Evolutionary conservation across 148 eudicot genomes (phyloP), one percentile per base, ranked within the genome.

Genomic region (Rhododendron vialii): DNA sequence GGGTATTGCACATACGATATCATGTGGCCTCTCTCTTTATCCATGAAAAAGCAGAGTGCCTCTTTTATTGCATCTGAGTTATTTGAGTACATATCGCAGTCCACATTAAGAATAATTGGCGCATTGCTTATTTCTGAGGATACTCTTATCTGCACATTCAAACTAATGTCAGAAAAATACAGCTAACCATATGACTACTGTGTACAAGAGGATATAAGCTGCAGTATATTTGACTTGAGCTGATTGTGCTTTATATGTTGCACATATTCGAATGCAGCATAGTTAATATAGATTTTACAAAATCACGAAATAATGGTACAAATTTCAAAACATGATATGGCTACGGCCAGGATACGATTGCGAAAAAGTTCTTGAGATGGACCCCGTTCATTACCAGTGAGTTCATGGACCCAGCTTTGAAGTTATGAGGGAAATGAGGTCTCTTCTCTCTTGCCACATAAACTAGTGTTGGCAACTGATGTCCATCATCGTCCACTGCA

Each of bases 321-420:
- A 28, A n/a, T 71, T 71, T 4, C 38, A 35, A 14, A 74, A 35
- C 22, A 28, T 35, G 35, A 74, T 35, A 74, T 35, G 41, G 45
- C 3, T 74, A 69, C 3, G 15, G 75, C 36, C 35, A 5, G n/a
- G 28, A 22, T 61, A 61, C 67, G 0, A 69, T 69, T 10, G 75
- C 5, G 12, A 63, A 63, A 22, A 61, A 61, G 12, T 61, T 61
- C 26, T 61, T 61, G n/a, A 63, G 35, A 69, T 69, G 75, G 75
- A 69, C 12, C 71, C 36, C 2, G 12, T 69, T 74, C 14, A 38
- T 83, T 88, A 90, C 92, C 82, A 88, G 45, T 47, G 92, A 82
- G 80, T 91, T 91, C 91, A 91, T 87, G 73, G 93, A 84, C 41
- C 93, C 93, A 63, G 93, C 93, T 73, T 91, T 91, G 88, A 89